Evolutionary conservation across 495 filamentous ascomycete species (phyloP).

Genomic region (Trichoderma gamsii): DNA sequence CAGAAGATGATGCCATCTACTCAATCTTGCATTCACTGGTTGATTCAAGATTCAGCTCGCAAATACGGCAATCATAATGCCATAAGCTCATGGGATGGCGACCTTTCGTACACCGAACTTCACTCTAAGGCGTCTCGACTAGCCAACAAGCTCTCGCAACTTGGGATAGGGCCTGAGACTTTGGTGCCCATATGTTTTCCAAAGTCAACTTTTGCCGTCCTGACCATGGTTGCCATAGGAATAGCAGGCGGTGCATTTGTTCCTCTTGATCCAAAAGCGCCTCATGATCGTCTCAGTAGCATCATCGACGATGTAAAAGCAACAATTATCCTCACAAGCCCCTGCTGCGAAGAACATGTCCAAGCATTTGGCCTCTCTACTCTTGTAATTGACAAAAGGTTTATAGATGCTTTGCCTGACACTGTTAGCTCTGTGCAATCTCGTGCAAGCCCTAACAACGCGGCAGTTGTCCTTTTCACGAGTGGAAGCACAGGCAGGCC

Average conservation of each 20-base stretch:
- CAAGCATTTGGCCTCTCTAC: neutral
- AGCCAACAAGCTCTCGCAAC: neutral
- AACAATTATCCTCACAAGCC: neutral
- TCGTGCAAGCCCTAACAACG: neutral
- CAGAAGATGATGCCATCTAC: neutral
- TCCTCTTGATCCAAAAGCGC: neutral
- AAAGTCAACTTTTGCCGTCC: slow-evolving; percentile 11
- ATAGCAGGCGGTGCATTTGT: slow-evolving; percentile 11
- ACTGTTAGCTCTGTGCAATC: slow-evolving; percentile 27
- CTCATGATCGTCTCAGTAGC: neutral
- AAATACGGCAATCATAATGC: neutral
- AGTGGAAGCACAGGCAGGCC: slow-evolving; percentile 51
- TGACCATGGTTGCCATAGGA: neutral
- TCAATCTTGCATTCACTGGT: neutral
- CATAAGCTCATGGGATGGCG: slow-evolving; percentile 3
- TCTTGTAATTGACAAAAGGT: neutral
- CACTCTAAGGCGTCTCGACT: slow-evolving; percentile 27
- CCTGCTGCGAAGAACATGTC: neutral
- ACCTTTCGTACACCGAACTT: slow-evolving; percentile 16
- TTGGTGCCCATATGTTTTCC: slow-evolving; percentile 10
- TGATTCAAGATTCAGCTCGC: neutral
- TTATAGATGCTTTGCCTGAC: neutral
- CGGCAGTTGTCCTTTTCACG: slow-evolving; percentile 47
- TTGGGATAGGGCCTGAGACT: neutral
- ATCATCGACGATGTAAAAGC: neutral